Conservation (phyloP, 129 eudicot genomes). For the Rutidosis leptorrhynchoides region DNA sequence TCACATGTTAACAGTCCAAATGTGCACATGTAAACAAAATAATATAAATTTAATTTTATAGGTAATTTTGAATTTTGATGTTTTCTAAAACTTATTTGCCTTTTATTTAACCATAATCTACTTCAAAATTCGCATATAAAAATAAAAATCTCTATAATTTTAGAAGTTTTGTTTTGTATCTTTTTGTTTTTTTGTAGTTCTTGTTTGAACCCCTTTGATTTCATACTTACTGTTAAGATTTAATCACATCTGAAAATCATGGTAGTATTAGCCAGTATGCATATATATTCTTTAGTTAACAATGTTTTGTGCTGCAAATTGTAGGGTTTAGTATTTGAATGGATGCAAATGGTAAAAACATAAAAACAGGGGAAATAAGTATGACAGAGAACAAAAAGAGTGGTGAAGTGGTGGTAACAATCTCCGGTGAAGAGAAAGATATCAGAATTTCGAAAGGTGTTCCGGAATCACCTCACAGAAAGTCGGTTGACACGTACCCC, state of each 20-base stretch:
- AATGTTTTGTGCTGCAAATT: constrained; percentile 3
- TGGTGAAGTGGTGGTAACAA: constrained; percentile 43
- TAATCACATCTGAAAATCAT: not conserved
- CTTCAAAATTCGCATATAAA: too few species aligned
- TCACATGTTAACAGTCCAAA: too few species aligned
- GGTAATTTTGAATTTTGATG: too few species aligned
- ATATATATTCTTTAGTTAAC: not conserved
- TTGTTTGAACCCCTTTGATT: too few species aligned
- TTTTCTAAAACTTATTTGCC: too few species aligned
- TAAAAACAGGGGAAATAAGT: constrained; percentile 53
- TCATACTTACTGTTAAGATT: too few species aligned
- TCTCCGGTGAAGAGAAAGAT: constrained; percentile 43
- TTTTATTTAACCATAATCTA: too few species aligned
- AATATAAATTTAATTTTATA: too few species aligned
- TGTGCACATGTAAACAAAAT: too few species aligned
- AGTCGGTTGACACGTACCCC: constrained; percentile 40
- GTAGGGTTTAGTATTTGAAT: constrained; percentile 38
- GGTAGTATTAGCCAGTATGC: constrained; percentile 2
- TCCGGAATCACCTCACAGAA: constrained; percentile 37
- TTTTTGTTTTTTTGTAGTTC: too few species aligned
- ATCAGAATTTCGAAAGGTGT: constrained; percentile 27
- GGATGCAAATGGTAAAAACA: constrained; percentile 53
- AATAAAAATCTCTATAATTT: too few species aligned
- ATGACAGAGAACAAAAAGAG: constrained; percentile 51
- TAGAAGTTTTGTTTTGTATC: too few species aligned